Evolutionary conservation across 805 yeast genomes (phyloP), one percentile per base, ranked within the genome.

Genomic region (Blastobotrys peoriensis): DNA sequence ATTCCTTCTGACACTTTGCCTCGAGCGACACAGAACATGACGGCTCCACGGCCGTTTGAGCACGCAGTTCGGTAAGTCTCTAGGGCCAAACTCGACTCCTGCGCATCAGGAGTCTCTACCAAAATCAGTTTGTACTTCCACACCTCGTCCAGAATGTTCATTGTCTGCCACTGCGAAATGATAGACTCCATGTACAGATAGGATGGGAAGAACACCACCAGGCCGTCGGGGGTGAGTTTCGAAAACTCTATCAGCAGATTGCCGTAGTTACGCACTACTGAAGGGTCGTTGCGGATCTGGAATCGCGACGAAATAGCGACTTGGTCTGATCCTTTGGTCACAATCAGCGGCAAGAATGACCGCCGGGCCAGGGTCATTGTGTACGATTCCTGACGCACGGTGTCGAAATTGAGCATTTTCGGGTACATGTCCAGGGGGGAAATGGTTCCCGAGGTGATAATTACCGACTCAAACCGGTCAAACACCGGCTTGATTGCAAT

Each of bases 371-470:
- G 74, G 0, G 98, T 86, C 97, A 93, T 93, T 1, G 97, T 79
- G 60, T 93, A 93, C 0, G 97, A 89, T 60, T 88, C 93, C 64
- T 89, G 96, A 28, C 93, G 74, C 2, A 89, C 95, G 0, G 98
- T 89, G 42, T 86, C 88, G 64, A 93, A 91, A 59, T 88, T 85
- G 49, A 91, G 69, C 98, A 91, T 91, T 56, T 86, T 82, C 4
- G 98, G 99, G 62, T 93, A 93, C 99, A 93, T 93, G 59, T 93
- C 98, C 62, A 93, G 75, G 1, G 99, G 99, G 0, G 98, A 91
- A 39, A 93, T 93, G 13, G 99, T 93, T 53, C 99, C 99, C 0
- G 96, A 86, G 0, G 99, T 93, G 49, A 93, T 93, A 49, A 93
- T 83, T 8, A 93, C 95, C 0, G 96, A 83, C 5, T 86, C 81